Evolutionary conservation across 2,329 filamentous ascomycete species (phyloP).

Genomic region (Paradendryphiella salina): DNA sequence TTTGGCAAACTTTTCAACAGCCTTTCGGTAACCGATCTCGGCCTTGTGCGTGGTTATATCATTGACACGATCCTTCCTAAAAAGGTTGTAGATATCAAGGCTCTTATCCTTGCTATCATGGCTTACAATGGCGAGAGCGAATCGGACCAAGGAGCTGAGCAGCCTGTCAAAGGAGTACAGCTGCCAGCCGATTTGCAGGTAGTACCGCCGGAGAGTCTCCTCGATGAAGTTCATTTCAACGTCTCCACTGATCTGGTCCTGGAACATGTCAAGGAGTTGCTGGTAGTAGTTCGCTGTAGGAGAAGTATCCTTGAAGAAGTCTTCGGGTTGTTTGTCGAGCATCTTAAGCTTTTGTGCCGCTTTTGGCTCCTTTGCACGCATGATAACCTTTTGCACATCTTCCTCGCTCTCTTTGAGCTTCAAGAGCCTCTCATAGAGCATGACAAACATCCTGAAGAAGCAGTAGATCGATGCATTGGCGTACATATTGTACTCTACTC

Average conservation of each 20-base stretch:
- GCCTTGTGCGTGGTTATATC: conserved; percentile 87
- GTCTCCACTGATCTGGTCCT: conserved; percentile 81
- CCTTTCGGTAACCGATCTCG: conserved; percentile 87
- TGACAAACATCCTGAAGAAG: conserved; percentile 91
- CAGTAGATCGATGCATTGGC: conserved; percentile 89
- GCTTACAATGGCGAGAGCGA: conserved; percentile 80
- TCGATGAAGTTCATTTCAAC: conserved; percentile 83
- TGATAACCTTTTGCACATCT: conserved; percentile 72
- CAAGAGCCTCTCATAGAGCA: conserved; percentile 81
- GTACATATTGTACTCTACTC: conserved; percentile 85
- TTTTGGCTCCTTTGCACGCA: conserved; percentile 72
- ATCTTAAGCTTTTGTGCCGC: conserved; percentile 83
- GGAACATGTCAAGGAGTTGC: conserved; percentile 81
- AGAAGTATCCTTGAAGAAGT: conserved; percentile 73
- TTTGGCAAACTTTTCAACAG: conserved; percentile 89
- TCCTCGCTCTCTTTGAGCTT: conserved; percentile 80
- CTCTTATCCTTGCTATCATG: conserved; percentile 92
- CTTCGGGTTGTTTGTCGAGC: conserved; percentile 71
- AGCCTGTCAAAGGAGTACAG: conserved; percentile 92
- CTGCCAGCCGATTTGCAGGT: conserved; percentile 87
- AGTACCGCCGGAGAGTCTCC: conserved; percentile 88
- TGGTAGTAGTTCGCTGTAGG: conserved; percentile 74
- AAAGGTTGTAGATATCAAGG: conserved; percentile 84
- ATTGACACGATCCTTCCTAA: conserved; percentile 76
- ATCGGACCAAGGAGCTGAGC: conserved; percentile 76